These are phyloP conservation scores for Ceratocystis cacaofunesta DNA, from an alignment of 2,329 filamentous ascomycete genomes.

Conservation along the genomic window DNA sequence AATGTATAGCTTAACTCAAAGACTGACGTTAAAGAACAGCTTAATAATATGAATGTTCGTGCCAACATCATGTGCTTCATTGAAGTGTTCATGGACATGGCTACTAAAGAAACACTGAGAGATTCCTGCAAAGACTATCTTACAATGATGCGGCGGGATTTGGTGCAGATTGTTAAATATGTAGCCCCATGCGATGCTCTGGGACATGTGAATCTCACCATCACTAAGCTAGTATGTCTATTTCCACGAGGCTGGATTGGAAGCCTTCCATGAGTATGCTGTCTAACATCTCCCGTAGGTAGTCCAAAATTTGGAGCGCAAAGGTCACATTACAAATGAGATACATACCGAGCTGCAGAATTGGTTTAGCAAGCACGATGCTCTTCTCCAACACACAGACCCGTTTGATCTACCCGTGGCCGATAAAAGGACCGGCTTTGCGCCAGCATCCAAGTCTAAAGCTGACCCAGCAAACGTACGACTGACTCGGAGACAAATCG, in stretches of 20 bases:
- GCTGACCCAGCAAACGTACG: conserved; percentile 17
- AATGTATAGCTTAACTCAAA: not conserved
- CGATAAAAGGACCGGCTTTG: not conserved
- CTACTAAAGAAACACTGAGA: conserved; percentile 49
- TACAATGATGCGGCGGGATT: conserved; percentile 88
- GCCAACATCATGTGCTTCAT: conserved; percentile 99
- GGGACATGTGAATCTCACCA: conserved; percentile 85
- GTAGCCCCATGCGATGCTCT: conserved; percentile 78
- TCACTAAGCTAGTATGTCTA: conserved; percentile 58
- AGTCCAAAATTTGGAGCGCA: conserved; percentile 52
- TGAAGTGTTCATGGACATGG: conserved; percentile 82
- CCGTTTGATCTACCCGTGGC: conserved; percentile 7
- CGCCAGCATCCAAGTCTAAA: conserved; percentile 24
- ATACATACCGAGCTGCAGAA: conserved; percentile 69
- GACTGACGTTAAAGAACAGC: not conserved
- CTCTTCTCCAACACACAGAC: conserved; percentile 24
- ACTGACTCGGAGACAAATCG: conserved; percentile 74
- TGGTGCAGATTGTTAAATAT: conserved; percentile 77
- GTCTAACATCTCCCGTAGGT: conserved; percentile 31
- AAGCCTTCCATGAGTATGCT: not conserved
- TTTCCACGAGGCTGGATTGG: not conserved
- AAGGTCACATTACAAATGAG: conserved; percentile 57
- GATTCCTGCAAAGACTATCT: conserved; percentile 47
- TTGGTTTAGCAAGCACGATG: conserved; percentile 65
- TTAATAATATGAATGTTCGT: conserved; percentile 91